Evolutionary conservation across 2,329 filamentous ascomycete species (phyloP), one percentile per base, ranked within the genome.

Genomic region (Cadophora sp.): DNA sequence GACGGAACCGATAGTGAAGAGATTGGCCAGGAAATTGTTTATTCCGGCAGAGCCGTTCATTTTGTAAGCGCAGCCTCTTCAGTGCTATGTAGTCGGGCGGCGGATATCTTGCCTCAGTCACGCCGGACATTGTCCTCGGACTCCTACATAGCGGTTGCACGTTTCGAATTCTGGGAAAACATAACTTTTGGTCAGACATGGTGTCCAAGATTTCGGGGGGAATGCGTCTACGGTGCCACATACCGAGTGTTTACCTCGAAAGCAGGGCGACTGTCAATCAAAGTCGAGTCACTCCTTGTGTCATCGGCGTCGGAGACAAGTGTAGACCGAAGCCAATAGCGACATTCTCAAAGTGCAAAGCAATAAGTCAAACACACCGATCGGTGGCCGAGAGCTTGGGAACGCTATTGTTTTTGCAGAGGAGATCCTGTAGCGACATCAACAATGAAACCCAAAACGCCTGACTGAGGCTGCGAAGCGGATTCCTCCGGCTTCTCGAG

Each of bases 1-100:
- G 19, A 48, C 5, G 22, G 29, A 11, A 31, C 5, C 40, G 26
- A 46, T 27, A 50, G 31, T 5, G n/a, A 48, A 9, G 2, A 43
- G 22, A 31, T 46, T 62, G 59, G 24, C 14, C 31, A 48, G n/a
- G 26, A 31, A 12, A 62, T 24, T 24, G 29, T 16, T 16, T 34
- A 27, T 62, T n/a, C 43, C 40, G 9, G 22, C 1, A 9, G 31
- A 12, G 12, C 34, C n/a, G 59, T 26, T 31, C 27, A 22, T 48
- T 31, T 37, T 46, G 14, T 19, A 2, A 50, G 4, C 27, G 12
- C 40, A 37, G 63, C 63, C 53, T 50, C 19, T 29, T 37, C 14
- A 8, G 14, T 37, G 53, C 53, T 37, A 48, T 65, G 63, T 16
- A 59, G 63, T 65, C 51, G 63, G 63, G 63, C 63, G 63, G 63